Evolutionary conservation across 208 protist genomes (phyloP), one percentile per base, ranked within the genome.

Genomic region (Kentomonas sorsogonicus): DNA sequence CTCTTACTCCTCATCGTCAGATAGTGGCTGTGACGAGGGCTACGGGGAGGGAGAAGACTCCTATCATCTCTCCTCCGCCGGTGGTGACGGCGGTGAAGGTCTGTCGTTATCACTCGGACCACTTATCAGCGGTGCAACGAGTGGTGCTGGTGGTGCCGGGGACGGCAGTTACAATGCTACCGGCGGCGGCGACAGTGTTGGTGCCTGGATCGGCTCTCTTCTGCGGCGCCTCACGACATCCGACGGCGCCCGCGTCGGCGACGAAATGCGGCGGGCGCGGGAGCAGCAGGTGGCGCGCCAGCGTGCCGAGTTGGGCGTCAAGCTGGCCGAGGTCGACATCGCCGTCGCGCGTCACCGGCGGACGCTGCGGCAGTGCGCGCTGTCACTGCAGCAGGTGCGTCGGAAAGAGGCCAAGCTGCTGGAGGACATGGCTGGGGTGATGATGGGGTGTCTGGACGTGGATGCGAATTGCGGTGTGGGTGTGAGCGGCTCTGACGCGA

Each of bases 401-500:
- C 26, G 11, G 10, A 52, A 22, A 7, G 26, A 27, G 22, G 46
- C 26, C 18, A 27, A 22, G 9, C 46, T 52, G 46, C 7, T 52
- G 6, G 46, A 52, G 26, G 46, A 52, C 27, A 22, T 52, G 23
- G 7, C 11, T 4, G 46, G 34, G 18, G 46, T 52, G n/a, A 52
- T n/a, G n/a, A n/a, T n/a, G n/a, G n/a, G n/a, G n/a, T n/a, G n/a
- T n/a, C n/a, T n/a, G n/a, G n/a, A n/a, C n/a, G n/a, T n/a, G n/a
- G n/a, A n/a, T n/a, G n/a, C n/a, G n/a, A n/a, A n/a, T n/a, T n/a
- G n/a, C n/a, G n/a, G n/a, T n/a, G n/a, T n/a, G n/a, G n/a, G n/a
- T n/a, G n/a, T n/a, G n/a, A n/a, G n/a, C n/a, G n/a, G n/a, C n/a
- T n/a, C n/a, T n/a, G n/a, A n/a, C n/a, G n/a, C n/a, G n/a, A n/a